Conservation (phyloP, 371 early-diverging fungal genomes). For the Mucor sp. region DNA sequence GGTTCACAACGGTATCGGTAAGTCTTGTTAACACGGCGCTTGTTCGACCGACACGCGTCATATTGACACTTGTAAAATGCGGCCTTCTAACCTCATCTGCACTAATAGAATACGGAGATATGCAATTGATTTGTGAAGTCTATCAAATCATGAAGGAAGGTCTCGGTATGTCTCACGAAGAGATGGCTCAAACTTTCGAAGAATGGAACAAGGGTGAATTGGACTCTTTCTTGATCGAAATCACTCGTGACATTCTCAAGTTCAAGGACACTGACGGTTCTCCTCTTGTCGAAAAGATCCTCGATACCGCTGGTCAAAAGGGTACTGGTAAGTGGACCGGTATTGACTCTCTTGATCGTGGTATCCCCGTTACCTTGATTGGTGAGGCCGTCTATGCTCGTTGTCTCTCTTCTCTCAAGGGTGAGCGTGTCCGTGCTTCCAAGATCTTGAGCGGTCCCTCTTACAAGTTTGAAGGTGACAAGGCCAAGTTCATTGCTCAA, state of each 20-base stretch:
- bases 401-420: slow-evolving; percentile 94
- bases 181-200: slow-evolving; percentile 88
- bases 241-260: slow-evolving; percentile 90
- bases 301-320: slow-evolving; percentile 98
- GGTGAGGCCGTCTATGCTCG: slow-evolving; percentile 98
- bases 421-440: slow-evolving; percentile 90
- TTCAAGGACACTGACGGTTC: slow-evolving; percentile 89
- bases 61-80: not conserved
- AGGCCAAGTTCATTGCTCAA: slow-evolving; percentile 82
- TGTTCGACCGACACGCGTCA: not conserved
- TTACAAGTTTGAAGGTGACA: slow-evolving; percentile 79
- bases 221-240: slow-evolving; percentile 98
- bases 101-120: slow-evolving; percentile 94
- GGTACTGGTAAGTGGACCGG: slow-evolving; percentile 99
- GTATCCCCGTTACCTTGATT: slow-evolving; percentile 94
- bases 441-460: slow-evolving; percentile 81
- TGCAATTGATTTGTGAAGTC: slow-evolving; percentile 98
- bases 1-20: slow-evolving; percentile 99
- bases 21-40: not conserved
- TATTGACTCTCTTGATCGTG: slow-evolving; percentile 91
- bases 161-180: slow-evolving; percentile 78
- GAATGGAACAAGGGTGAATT: slow-evolving; percentile 96
- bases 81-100: not conserved
- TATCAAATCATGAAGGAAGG: slow-evolving; percentile 92
- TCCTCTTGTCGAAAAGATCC: slow-evolving; percentile 93